Percentiles rank a stretch among this genome's conserved stretches.
Conservation (phyloP, 768 basidiomycete species). For the Lactarius psammicola region DNA sequence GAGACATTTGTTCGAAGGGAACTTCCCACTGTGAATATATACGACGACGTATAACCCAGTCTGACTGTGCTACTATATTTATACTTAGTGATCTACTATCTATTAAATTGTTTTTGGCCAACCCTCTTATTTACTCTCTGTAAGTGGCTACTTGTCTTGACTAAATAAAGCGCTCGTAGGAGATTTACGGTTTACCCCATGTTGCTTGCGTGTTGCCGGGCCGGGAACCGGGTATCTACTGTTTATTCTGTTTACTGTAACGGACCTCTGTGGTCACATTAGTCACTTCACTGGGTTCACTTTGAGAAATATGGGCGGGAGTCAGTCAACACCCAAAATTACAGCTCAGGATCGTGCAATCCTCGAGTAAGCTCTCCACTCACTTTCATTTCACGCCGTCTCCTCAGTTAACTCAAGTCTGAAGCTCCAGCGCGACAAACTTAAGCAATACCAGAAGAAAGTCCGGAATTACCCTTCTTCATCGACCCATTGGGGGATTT, state of each 20-base stretch:
- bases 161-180: too few species aligned
- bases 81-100: background rate
- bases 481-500: background rate
- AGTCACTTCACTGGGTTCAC: background rate
- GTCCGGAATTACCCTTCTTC: constrained; percentile 41
- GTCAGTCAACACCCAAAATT: constrained; percentile 80
- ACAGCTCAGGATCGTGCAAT: constrained; percentile 93
- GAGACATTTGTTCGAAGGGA: background rate
- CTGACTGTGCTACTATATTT: background rate
- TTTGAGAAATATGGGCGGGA: constrained; percentile 54
- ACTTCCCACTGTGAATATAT: background rate
- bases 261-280: background rate
- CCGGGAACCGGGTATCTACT: background rate
- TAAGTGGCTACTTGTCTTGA: too few species aligned
- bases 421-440: constrained; percentile 93
- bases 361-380: constrained; percentile 68
- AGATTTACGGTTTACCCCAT: too few species aligned
- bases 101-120: background rate
- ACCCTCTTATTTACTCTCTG: too few species aligned
- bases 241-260: too few species aligned
- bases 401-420: constrained; percentile 52
- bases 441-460: constrained; percentile 94
- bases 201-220: too few species aligned
- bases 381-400: constrained; percentile 18
- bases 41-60: background rate